Base-by-base conservation (phyloP, 2,329 filamentous ascomycete species). In the Chaetomium sp. region DNA sequence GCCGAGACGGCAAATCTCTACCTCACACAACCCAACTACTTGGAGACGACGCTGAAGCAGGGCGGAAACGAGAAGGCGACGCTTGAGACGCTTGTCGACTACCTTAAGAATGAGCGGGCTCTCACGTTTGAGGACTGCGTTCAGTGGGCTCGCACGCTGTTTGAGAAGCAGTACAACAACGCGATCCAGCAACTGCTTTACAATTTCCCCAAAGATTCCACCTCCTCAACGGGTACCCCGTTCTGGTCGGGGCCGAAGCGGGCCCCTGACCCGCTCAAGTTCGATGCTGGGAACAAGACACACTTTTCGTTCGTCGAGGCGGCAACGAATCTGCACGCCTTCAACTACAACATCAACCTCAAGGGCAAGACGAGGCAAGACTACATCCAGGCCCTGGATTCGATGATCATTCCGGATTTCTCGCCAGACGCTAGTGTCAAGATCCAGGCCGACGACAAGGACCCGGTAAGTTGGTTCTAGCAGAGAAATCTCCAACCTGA, bases 201-300 rank as follows among this genome's bases (percentile, higher is more conserved):
- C 79, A 97, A 96, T 76, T 99, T 99, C 76, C 94, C 94, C 59
- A 95, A 95, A 73, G 92, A 97, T 69, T 88, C 91, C 0, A 84
- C 81, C 54, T 96, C 94, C 1, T 95, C 91, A 2, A 87, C 82
- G 40, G 94, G 94, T 36, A 88, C 91, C 60, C 88, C 84, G 1
- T 99, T 99, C 80, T 99, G 94, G 94, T 97, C 94, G 35, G 92
- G 94, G 9, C 94, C 94, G 49, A 99, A 99, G 82, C 90, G 94
- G 67, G 94, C 94, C 10, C 94, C 94, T 5, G 90, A 95, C 60
- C 81, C 92, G 61, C 79, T 97, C 68, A 91, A 89, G 70, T 99
- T 99, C 64, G 89, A 96, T 65, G 73, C 86, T 47, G 81, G 85
- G 58, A 94, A 96, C 72, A 78, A 85, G 9, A 94, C 90, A 27